Evolutionary conservation across 1,284 basidiomycete species (phyloP), one percentile per base, ranked within the genome.

Genomic region (Porodaedalea pini): DNA sequence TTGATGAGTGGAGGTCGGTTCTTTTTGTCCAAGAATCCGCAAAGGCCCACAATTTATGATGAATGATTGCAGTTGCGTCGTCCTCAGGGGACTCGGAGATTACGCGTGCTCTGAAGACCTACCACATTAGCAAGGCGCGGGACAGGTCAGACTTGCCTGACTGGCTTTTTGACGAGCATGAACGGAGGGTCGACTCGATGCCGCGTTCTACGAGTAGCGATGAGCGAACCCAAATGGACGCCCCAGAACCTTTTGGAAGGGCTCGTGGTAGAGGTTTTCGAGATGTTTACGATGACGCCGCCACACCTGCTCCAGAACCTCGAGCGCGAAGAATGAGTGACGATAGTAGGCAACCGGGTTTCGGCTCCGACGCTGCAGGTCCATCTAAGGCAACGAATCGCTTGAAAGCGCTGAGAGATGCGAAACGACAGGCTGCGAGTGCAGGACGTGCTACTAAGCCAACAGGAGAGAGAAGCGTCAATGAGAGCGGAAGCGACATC

Each of bases 61-160:
- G 27, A 37, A 31, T 25, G 23, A 31, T 44, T 31, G 36, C 39
- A 50, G 36, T 41, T 19, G 36, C 54, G 15, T 27, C 44, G 13
- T 50, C 40, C 10, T 40, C 55, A 43, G 72, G 77, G 50, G 85
- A 87, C 60, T 82, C 80, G 3, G 79, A 80, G 40, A 74, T 88
- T 31, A 80, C 78, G 3, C 76, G 77, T n/a, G 82, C 80, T 1
- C 78, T 88, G 79, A 85, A 85, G 66, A 78, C 81, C 0, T 87
- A 86, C 65, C 79, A 87, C 63, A 73, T 85, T 40, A 76, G 76
- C 34, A 83, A 84, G 67, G 84, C 83, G 13, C 75, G 74, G 32
- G 72, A 77, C 44, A 78, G 78, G 4, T 66, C 76, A 19, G 84
- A 87, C 64, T 75, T 88, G n/a, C 85, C 86, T 10, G 71, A 74